Conservation (phyloP, 73 alveolate species). For the Blepharisma japonicum region DNA sequence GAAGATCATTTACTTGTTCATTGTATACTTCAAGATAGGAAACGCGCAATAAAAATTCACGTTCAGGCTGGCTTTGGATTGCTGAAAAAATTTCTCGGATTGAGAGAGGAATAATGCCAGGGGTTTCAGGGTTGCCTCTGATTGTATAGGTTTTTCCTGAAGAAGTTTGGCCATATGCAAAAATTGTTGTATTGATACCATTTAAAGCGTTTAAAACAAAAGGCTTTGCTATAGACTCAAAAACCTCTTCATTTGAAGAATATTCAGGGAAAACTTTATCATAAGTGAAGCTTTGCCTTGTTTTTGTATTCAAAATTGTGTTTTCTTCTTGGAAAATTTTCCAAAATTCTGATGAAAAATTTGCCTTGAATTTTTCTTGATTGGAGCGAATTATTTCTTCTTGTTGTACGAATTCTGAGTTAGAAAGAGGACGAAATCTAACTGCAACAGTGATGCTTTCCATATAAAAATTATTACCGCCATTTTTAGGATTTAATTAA, state of each 20-base stretch:
- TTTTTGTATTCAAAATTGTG: background rate
- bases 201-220: slow-evolving; percentile 65
- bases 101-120: slow-evolving; percentile 86
- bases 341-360: no score
- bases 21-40: slow-evolving; percentile 80
- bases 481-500: slow-evolving; percentile 4
- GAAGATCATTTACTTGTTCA: slow-evolving; percentile 73
- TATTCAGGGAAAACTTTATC: background rate
- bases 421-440: background rate
- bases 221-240: slow-evolving; percentile 67
- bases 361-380: no score
- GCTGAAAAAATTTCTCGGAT: slow-evolving; percentile 66
- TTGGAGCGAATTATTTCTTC: no score
- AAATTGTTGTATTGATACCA: slow-evolving; percentile 77
- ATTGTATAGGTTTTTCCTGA: slow-evolving; percentile 85
- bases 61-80: slow-evolving; percentile 44
- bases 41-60: slow-evolving; percentile 69
- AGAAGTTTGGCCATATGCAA: slow-evolving; percentile 81
- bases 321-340: background rate
- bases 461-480: background rate
- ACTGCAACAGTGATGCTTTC: background rate
- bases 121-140: slow-evolving; percentile 58
- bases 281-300: background rate
- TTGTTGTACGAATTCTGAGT: no score
- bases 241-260: slow-evolving; percentile 35